Evolutionary conservation across 495 filamentous ascomycete genomes (phyloP).

Genomic region (Aspergillus sclerotioniger): DNA sequence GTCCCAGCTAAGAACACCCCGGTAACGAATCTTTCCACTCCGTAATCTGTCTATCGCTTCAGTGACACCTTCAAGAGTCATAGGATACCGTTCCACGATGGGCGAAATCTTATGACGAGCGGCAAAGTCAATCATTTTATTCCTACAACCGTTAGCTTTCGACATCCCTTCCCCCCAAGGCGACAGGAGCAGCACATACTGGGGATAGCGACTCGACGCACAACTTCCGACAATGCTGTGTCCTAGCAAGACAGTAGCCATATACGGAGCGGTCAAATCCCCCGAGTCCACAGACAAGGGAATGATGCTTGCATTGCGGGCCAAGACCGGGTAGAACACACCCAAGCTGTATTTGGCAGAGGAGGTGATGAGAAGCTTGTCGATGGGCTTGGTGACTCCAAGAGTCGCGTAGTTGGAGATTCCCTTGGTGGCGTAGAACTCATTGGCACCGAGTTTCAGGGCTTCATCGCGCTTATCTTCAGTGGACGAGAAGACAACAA

Average conservation of each 20-base stretch:
- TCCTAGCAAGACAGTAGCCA: background rate
- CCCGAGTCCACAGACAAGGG: background rate
- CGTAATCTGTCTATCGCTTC: background rate
- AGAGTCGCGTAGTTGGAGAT: background rate
- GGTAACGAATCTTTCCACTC: background rate
- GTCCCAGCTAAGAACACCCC: background rate
- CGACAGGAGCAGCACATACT: background rate
- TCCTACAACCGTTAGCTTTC: background rate
- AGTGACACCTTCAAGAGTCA: background rate
- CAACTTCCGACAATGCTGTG: background rate
- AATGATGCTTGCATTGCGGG: background rate
- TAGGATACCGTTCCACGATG: background rate
- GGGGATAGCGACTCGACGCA: background rate
- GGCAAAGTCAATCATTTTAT: background rate
- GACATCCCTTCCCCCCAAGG: no score
- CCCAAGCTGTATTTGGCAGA: background rate
- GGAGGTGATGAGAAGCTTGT: background rate
- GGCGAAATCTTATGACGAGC: background rate
- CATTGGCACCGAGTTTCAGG: constrained; percentile 34
- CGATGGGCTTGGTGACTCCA: background rate
- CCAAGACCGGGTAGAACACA: background rate
- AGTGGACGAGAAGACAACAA: constrained; percentile 66
- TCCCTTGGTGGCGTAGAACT: background rate
- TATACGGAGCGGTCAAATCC: background rate
- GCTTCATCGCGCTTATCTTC: constrained; percentile 61